Evolutionary conservation across 495 filamentous ascomycete genomes (phyloP).

Genomic region (Achaetomiella virescens): DNA sequence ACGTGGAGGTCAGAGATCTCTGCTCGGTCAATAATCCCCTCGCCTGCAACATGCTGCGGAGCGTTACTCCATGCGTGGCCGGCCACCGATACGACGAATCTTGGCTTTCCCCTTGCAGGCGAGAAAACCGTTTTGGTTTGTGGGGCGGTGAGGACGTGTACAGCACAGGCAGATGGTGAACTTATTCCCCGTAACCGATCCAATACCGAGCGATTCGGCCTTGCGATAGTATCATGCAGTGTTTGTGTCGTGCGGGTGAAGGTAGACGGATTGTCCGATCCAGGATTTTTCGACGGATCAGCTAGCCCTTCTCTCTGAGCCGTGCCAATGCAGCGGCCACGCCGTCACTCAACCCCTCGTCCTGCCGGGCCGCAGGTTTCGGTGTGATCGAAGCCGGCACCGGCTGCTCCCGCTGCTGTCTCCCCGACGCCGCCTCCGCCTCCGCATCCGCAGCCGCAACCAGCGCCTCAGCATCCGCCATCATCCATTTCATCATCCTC

Average conservation of each 20-base stretch:
- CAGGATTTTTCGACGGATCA: background rate
- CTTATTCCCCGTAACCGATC: background rate
- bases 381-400: background rate
- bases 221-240: background rate
- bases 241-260: conserved; percentile 1
- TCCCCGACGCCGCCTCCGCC: conserved; percentile 20
- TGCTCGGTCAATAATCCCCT: no score
- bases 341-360: conserved; percentile 44
- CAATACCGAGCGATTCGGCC: background rate
- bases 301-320: conserved; percentile 41
- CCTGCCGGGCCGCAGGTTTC: conserved; percentile 13
- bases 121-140: background rate
- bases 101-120: background rate
- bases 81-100: conserved; percentile 6
- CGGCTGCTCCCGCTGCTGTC: background rate
- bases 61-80: background rate
- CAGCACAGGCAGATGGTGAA: background rate
- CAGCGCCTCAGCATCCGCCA: conserved; percentile 44
- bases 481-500: conserved; percentile 16
- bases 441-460: conserved; percentile 43
- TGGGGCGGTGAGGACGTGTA: no score
- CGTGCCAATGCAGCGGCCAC: conserved; percentile 49
- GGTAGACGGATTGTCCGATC: background rate
- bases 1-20: background rate
- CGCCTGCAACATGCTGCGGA: background rate